Percentiles rank a stretch among this genome's conserved stretches.
Evolutionary conservation across 176 grass and related monocot genomes (phyloP).

Genomic region (Poa pratensis): DNA sequence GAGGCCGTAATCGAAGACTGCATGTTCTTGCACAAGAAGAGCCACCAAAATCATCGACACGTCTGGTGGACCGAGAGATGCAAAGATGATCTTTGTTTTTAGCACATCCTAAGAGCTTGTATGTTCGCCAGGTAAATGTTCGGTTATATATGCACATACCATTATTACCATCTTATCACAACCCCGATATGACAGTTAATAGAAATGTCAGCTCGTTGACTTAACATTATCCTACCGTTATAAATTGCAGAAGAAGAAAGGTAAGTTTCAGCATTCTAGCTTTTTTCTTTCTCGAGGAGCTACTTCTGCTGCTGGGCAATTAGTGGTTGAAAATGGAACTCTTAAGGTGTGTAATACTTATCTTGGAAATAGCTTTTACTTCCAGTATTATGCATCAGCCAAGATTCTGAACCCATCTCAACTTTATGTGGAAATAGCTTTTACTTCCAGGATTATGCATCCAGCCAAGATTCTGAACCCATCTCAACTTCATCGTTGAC

Average conservation of each 20-base stretch:
- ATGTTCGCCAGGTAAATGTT: constrained; percentile 73
- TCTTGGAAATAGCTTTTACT: background rate
- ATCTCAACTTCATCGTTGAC: constrained; percentile 28
- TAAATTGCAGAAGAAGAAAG: constrained; percentile 84
- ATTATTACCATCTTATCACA: background rate
- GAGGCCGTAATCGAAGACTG: no score
- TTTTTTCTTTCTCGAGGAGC: constrained; percentile 91
- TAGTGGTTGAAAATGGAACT: constrained; percentile 69
- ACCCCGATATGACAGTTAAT: background rate
- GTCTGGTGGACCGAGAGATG: no score
- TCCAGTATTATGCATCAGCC: background rate
- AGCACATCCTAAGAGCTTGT: constrained; percentile 77
- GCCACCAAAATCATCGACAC: no score
- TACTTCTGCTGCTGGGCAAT: constrained; percentile 76
- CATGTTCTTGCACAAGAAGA: no score
- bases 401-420: constrained; percentile 18
- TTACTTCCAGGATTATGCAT: background rate
- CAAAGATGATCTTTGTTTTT: background rate
- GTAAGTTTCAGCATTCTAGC: constrained; percentile 91
- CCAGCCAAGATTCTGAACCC: constrained; percentile 23
- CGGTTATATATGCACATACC: constrained; percentile 3
- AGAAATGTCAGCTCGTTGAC: no score
- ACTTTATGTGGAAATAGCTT: background rate
- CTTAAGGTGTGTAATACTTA: constrained; percentile 52
- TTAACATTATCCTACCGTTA: background rate